A percentile compares a stretch with the other conserved stretches of the same genome.
Evolutionary conservation across 2,329 filamentous ascomycete species (phyloP).

Genomic region (Nakataea oryzae): DNA sequence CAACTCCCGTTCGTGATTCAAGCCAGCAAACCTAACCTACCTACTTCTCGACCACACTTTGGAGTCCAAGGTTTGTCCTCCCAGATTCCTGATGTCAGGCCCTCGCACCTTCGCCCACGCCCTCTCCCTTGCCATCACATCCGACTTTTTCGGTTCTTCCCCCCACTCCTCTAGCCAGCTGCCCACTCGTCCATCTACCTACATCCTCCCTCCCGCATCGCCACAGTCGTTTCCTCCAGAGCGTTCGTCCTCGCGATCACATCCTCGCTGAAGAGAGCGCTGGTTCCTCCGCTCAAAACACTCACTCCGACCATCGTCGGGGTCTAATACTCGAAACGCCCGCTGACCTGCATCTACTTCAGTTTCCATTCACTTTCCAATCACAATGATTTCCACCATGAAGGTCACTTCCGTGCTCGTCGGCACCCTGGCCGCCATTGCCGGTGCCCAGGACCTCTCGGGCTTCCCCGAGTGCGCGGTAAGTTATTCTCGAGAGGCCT

Average conservation of each 20-base stretch:
- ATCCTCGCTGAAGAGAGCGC: neutral
- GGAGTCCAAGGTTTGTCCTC: neutral
- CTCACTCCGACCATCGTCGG: neutral
- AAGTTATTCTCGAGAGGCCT: conserved; percentile 21
- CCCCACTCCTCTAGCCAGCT: neutral
- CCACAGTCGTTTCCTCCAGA: neutral
- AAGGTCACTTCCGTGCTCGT: conserved; percentile 18
- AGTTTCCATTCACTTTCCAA: neutral
- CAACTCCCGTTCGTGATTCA: neutral
- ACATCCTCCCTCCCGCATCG: neutral
- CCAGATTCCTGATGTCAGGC: neutral
- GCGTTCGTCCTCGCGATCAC: neutral
- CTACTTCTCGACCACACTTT: neutral
- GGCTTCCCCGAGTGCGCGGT: conserved; percentile 42
- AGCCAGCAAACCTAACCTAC: neutral
- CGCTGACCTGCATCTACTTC: neutral
- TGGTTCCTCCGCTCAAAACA: neutral
- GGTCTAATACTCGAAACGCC: neutral
- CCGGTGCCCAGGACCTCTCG: conserved; percentile 27
- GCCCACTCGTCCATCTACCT: neutral
- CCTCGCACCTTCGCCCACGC: neutral
- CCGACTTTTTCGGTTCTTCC: neutral
- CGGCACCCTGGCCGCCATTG: conserved; percentile 28
- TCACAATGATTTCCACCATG: neutral
- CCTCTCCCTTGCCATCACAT: too few relatives aligned